Base-by-base conservation (phyloP, 306 rosid species). In the Coriaria nepalensis region DNA sequence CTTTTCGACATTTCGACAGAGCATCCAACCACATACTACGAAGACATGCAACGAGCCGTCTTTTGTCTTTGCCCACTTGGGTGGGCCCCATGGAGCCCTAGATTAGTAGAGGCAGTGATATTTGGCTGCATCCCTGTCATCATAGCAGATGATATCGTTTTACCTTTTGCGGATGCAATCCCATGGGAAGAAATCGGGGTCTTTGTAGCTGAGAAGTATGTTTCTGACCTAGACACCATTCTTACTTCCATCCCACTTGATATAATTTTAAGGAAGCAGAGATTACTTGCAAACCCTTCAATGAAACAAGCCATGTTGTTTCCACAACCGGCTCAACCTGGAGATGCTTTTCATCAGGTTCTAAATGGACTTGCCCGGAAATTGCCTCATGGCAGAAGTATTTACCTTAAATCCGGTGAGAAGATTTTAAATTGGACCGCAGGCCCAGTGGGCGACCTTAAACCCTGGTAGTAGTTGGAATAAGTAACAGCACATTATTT, bases 1-100 rank as follows among this genome's bases (percentile, higher is more conserved):
- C 78, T 90, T 45, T 90, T 90, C 73, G 97, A 90, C 73, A 81
- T 90, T 50, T 90, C 97, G 40, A 84, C 97, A 0, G 95, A 90
- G 62, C 97, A 90, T 60, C 97, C 97, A 20, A 73, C 84, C 20
- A 90, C 97, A 13, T 90, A 90, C 66, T 90, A 90, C 8, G 97
- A 90, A 67, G 97, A 84, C 80, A 84, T 90, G 97, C 95, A 84
- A 62, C 77, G 97, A 35, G 97, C 93, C 0, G 84, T 90, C 29
- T 90, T 90, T 53, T 90, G 97, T 67, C 64, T 90, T 51, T 90
- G 97, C 57, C 97, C 97, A 8, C 97, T 90, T 35, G 97, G 97
- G 9, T 90, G 97, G 97, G 97, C 97, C 39, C 97, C 97, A 4
- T 90, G 97, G 97, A 90, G 97, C 56, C 97, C 97, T 0, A 74